Evolutionary conservation across 257 asterid genomes (phyloP).

Genomic region (Solanum sitiens): DNA sequence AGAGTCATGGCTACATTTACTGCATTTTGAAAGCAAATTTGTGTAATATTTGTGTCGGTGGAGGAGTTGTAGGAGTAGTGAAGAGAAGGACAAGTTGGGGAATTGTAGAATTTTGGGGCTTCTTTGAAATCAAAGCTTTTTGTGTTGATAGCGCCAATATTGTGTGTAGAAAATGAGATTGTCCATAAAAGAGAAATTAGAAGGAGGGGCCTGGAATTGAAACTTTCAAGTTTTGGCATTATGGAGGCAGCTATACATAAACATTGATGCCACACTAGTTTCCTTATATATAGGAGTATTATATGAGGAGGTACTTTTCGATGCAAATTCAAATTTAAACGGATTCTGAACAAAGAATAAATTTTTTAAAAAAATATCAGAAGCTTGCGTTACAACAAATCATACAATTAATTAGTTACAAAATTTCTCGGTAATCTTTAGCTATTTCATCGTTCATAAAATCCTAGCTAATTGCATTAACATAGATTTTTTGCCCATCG

Average conservation of each 20-base stretch:
- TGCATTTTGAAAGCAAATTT: constrained; percentile 17
- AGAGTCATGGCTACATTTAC: constrained; percentile 87
- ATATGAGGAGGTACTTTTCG: neutral
- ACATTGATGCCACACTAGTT: neutral
- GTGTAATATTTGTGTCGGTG: neutral
- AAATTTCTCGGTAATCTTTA: too few species aligned
- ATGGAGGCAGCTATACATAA: neutral
- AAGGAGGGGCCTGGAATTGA: neutral
- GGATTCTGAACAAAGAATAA: too few species aligned
- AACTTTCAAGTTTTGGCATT: constrained; percentile 8
- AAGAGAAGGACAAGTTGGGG: constrained; percentile 34
- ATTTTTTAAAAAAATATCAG: neutral
- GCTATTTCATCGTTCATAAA: too few species aligned
- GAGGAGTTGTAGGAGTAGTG: neutral
- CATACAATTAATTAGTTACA: too few species aligned
- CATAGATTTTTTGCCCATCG: neutral
- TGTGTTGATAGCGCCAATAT: neutral
- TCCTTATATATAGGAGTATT: neutral
- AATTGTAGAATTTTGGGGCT: constrained; percentile 84
- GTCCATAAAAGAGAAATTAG: neutral
- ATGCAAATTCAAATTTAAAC: neutral
- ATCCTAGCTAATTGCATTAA: neutral
- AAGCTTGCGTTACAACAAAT: too few species aligned
- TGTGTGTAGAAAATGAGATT: neutral
- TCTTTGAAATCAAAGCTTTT: constrained; percentile 36